Conservation (phyloP, 345 rosid species). For the Hibiscus mutabilis region DNA sequence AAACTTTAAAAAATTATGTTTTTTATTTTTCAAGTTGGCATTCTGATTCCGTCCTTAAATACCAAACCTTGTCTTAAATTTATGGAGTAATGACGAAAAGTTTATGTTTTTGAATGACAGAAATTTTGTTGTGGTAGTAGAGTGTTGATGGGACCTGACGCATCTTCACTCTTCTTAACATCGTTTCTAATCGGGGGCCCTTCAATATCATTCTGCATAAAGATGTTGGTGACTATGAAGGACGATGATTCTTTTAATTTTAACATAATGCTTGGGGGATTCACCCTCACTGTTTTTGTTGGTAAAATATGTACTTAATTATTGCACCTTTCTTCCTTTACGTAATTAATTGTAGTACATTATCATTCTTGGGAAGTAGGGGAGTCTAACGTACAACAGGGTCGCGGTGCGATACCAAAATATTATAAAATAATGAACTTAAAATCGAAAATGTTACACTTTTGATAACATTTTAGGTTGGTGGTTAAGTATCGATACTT, state of each 20-base stretch:
- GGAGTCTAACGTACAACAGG: no score
- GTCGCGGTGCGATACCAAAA: no score
- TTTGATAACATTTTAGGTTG: no score
- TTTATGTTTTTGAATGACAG: constrained; percentile 26
- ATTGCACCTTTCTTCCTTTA: background rate
- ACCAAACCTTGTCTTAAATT: no score
- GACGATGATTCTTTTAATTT: constrained; percentile 29
- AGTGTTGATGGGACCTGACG: constrained; percentile 79
- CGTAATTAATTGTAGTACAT: background rate
- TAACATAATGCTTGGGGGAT: constrained; percentile 43
- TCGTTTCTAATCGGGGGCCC: constrained; percentile 67
- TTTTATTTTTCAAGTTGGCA: no score
- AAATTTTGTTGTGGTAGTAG: constrained; percentile 86
- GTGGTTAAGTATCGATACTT: no score
- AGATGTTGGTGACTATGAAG: constrained; percentile 33
- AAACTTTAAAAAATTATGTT: no score
- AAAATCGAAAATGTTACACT: no score
- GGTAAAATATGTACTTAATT: constrained; percentile 15
- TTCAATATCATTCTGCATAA: constrained; percentile 57
- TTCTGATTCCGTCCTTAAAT: no score
- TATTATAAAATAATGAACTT: no score
- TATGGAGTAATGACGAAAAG: no score
- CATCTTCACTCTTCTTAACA: constrained; percentile 59
- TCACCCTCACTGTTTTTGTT: constrained; percentile 62
- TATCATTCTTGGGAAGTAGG: no score